A percentile compares a stretch with the other conserved stretches of the same genome.
Conservation (phyloP, 805 yeast genomes). For the Wickerhamomyces sydowiorum region DNA sequence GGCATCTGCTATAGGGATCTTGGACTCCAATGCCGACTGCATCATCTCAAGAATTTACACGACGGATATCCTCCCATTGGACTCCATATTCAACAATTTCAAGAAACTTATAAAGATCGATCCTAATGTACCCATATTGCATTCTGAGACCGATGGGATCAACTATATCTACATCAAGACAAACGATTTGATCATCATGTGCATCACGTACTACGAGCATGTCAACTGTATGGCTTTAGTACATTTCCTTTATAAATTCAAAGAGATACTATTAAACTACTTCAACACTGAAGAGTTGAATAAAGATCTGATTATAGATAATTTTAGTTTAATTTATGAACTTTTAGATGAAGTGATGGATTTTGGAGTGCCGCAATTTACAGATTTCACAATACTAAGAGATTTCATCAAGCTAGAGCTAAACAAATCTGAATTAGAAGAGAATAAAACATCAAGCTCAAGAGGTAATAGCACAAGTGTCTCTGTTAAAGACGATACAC, state of each 20-base stretch:
- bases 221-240: constrained; percentile 52
- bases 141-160: constrained; percentile 34
- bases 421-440: constrained; percentile 29
- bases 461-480: not conserved
- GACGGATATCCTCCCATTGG: constrained; percentile 56
- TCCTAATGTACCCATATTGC: constrained; percentile 40
- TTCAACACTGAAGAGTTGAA: constrained; percentile 36
- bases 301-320: constrained; percentile 62
- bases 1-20: constrained; percentile 69
- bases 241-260: constrained; percentile 46
- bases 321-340: constrained; percentile 70
- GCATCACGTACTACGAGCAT: constrained; percentile 22
- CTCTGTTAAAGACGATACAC: constrained; percentile 5
- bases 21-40: constrained; percentile 64
- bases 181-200: constrained; percentile 35
- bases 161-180: constrained; percentile 49
- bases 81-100: constrained; percentile 47
- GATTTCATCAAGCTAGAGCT: constrained; percentile 68
- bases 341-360: constrained; percentile 88
- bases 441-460: not conserved
- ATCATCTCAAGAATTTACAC: constrained; percentile 65
- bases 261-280: constrained; percentile 39
- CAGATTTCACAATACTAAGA: constrained; percentile 70
- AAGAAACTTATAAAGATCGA: constrained; percentile 38
- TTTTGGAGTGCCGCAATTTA: constrained; percentile 78